phyloP scores from a whole-genome alignment of 2,329 filamentous ascomycete species.

The Lachnellula cervina region DNA sequence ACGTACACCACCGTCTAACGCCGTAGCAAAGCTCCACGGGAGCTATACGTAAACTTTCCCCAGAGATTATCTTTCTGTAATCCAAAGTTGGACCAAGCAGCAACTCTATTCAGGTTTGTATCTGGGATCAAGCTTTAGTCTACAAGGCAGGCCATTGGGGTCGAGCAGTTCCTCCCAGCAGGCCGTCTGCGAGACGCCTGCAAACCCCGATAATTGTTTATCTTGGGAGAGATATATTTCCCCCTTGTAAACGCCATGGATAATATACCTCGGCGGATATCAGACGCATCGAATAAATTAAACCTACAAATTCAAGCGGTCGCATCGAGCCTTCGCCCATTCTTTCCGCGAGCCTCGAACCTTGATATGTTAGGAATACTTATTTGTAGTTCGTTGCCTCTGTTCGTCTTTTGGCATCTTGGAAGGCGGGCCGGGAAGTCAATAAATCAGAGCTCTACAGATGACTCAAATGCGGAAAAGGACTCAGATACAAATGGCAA shows the following conservation, averaged over 20 bases:
- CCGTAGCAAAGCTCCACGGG: neutral
- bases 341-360: conserved; percentile 16
- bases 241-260: conserved; percentile 2
- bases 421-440: conserved; percentile 15
- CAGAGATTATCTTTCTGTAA: neutral
- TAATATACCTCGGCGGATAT: conserved; percentile 6
- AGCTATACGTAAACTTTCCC: neutral
- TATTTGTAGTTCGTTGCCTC: conserved; percentile 15
- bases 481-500: conserved; percentile 19
- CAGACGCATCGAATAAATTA: conserved; percentile 1
- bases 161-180: neutral
- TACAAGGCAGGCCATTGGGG: neutral
- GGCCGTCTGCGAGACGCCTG: neutral
- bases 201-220: neutral
- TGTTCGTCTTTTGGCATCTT: conserved; percentile 18
- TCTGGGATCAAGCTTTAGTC: neutral
- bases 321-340: conserved; percentile 12
- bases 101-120: neutral
- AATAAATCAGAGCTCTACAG: conserved; percentile 14
- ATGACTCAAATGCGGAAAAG: neutral
- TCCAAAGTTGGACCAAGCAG: neutral
- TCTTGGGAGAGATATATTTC: conserved; percentile 1
- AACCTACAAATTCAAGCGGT: conserved; percentile 12
- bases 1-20: neutral
- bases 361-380: conserved; percentile 21